phyloP scores from a whole-genome alignment of 805 yeast genomes.

The Nakazawaea molendinolei region DNA sequence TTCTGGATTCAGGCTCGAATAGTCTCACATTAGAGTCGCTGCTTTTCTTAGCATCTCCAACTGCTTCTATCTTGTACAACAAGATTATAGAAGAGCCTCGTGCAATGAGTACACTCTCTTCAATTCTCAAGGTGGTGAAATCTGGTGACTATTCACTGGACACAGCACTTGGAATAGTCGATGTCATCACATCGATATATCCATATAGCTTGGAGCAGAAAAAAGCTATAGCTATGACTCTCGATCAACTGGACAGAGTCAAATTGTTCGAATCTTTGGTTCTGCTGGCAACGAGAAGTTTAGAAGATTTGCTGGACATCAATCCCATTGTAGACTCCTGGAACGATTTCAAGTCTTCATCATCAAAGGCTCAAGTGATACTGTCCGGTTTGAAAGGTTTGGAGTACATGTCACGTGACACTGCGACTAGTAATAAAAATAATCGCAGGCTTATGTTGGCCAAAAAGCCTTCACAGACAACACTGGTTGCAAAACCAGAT shows the following conservation, averaged over 20 bases:
- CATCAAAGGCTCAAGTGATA: slow-evolving; percentile 21
- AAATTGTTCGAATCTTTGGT: slow-evolving; percentile 12
- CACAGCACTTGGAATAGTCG: slow-evolving; percentile 16
- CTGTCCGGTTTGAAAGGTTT: slow-evolving; percentile 22
- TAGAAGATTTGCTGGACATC: slow-evolving; percentile 20
- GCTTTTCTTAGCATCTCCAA: no score
- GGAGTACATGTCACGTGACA: no score
- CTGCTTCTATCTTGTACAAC: no score
- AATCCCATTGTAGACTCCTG: slow-evolving; percentile 23
- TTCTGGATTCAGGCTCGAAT: no score
- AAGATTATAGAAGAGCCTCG: no score
- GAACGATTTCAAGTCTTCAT: slow-evolving; percentile 21
- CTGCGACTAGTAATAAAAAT: no score
- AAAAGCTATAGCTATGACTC: slow-evolving; percentile 14
- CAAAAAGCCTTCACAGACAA: slow-evolving; percentile 11
- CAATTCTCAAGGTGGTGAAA: no score
- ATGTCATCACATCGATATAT: slow-evolving; percentile 23
- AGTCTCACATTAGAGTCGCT: no score
- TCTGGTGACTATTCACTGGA: no score
- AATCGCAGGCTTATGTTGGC: slow-evolving; percentile 2
- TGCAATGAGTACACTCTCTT: no score
- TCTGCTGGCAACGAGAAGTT: slow-evolving; percentile 19
- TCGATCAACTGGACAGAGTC: slow-evolving; percentile 13
- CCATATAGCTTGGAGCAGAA: slow-evolving; percentile 23
- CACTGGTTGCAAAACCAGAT: slow-evolving; percentile 28